Evolutionary conservation across 257 asterid species (phyloP), one percentile per base, ranked within the genome.

Genomic region (Schizonepeta tenuifolia): DNA sequence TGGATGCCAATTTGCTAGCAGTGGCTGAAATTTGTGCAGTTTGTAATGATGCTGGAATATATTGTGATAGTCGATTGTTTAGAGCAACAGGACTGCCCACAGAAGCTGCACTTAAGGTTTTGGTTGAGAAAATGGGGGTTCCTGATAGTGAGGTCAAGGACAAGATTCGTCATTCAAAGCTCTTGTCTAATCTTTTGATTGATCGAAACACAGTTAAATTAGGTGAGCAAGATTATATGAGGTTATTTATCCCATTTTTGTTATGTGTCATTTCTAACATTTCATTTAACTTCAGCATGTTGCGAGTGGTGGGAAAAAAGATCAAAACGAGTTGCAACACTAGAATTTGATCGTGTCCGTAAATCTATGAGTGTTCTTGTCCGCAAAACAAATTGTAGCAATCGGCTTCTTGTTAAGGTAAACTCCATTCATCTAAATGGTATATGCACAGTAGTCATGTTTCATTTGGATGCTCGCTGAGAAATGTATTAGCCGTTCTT

Each of bases 361-460:
- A 93, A 93, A 75, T 93, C 98, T 36, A 90, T 90, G 98, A 76
- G 98, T 63, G 97, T 93, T 71, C 79, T 93, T 66, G 93, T 83
- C 38, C 84, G 86, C 47, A 87, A 82, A 78, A 80, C 81, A 21
- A 78, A 60, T 70, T 95, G 91, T 13, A 71, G 56, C 65, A 92
- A 90, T 78, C 86, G 95, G 31, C 96, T 92, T 63, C 97, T 90
- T 78, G 98, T 93, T 77, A 93, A 93, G 95, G 98, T 92, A 80
- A n/a, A 64, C 12, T 46, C 22, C 38, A 33, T 53, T 59, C 61
- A 17, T 43, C 31, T 53, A 50, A 17, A 22, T 21, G 35, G 6
- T 9, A 14, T 9, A 5, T 31, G 36, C 36, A 21, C 17, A 50
- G 38, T 35, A 38, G 54, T 31, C 18, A 44, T 13, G 40, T 57